Evolutionary conservation across 805 yeast species (phyloP).

Genomic region (Cyberlindnera lachancei): DNA sequence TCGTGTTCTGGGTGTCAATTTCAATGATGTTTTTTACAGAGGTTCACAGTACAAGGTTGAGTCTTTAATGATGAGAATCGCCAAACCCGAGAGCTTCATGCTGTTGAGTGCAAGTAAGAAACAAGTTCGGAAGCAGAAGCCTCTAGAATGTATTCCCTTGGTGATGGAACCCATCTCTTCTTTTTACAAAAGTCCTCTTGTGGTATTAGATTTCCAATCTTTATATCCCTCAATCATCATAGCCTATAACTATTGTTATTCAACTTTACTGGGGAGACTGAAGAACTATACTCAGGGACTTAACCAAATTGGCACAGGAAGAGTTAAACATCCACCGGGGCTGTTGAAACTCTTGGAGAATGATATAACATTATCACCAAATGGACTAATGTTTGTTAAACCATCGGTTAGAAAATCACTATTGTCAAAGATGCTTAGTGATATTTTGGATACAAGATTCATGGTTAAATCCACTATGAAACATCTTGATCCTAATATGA

Average conservation of each 20-base stretch:
- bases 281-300: constrained; percentile 35
- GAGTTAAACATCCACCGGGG: constrained; percentile 47
- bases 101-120: constrained; percentile 71
- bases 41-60: constrained; percentile 96
- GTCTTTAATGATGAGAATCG: constrained; percentile 65
- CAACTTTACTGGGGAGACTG: constrained; percentile 61
- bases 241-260: constrained; percentile 84
- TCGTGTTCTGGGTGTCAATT: constrained; percentile 81
- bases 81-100: constrained; percentile 68
- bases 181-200: constrained; percentile 80
- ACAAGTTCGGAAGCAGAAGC: constrained; percentile 77
- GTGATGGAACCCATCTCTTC: constrained; percentile 89
- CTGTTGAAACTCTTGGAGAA: constrained; percentile 44
- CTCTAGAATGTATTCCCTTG: constrained; percentile 81
- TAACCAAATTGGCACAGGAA: constrained; percentile 43
- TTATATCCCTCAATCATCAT: constrained; percentile 88
- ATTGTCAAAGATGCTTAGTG: constrained; percentile 77
- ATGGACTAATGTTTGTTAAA: constrained; percentile 76
- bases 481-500: constrained; percentile 40
- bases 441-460: constrained; percentile 71
- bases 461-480: constrained; percentile 73
- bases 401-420: constrained; percentile 59
- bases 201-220: constrained; percentile 90
- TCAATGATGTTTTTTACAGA: constrained; percentile 75
- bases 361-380: constrained; percentile 69